phyloP scores from a whole-genome alignment of 2,329 filamentous ascomycete species.

The Colletotrichum echinochloae region DNA sequence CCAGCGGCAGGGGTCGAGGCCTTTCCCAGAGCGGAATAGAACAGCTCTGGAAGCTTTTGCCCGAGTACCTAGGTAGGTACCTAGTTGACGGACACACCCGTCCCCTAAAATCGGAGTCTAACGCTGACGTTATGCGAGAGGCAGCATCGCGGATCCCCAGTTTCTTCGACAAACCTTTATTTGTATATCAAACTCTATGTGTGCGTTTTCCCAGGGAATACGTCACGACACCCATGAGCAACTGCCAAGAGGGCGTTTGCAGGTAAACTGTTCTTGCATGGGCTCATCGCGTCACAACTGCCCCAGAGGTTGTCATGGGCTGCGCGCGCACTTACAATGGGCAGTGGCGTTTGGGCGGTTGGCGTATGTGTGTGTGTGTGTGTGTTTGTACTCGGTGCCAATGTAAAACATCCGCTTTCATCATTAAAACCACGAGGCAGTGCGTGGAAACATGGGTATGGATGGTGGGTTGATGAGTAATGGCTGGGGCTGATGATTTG shows the following conservation, averaged over 20 bases:
- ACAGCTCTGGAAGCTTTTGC: too few relatives aligned
- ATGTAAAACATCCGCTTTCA: background rate
- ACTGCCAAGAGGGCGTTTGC: background rate
- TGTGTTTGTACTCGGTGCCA: background rate
- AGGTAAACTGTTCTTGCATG: background rate
- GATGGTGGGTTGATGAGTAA: background rate
- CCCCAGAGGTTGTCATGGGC: background rate
- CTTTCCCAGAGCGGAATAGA: background rate
- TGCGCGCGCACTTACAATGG: background rate
- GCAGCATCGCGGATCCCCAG: background rate
- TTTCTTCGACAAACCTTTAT: background rate
- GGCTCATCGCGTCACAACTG: background rate
- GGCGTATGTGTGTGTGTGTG: too few relatives aligned
- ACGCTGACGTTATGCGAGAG: background rate
- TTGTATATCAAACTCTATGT: background rate
- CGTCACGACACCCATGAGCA: background rate
- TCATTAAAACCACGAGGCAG: background rate
- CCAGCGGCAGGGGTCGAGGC: background rate
- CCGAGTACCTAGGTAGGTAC: too few relatives aligned
- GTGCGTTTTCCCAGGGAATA: background rate
- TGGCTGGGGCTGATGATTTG: background rate
- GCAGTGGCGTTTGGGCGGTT: background rate
- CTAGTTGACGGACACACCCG: too few relatives aligned
- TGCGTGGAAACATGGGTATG: background rate
- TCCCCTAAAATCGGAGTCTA: background rate